Evolutionary conservation across 75 land plant genomes (phyloP), one percentile per base, ranked within the genome.

Genomic region (Cupressus sempervirens): DNA sequence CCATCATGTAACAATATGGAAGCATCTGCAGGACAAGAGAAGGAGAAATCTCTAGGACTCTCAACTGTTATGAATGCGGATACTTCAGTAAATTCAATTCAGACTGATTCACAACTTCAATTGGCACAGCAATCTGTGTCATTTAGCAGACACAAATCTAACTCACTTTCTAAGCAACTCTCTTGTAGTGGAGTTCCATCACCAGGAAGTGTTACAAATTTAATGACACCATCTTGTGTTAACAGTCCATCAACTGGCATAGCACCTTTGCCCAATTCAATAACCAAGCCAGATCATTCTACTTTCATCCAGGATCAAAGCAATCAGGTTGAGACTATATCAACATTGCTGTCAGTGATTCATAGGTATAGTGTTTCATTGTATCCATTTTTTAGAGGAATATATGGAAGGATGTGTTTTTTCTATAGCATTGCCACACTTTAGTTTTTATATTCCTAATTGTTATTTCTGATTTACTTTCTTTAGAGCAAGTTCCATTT

Each of bases 191-290:
- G 89, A 76, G 94, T 93, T 79, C 94, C 90, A 20, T 96, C 98
- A 62, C 98, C 95, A 29, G 90, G 91, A 23, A 94, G 94, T 86
- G 93, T 91, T 76, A 85, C 91, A 56, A 94, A 93, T 86, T 84
- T 91, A 68, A 94, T 84, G 84, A 86, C 84, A 84, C 89, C 90
- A 62, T 58, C 90, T 13, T 90, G 86, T 85, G 93, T 94, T 83
- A 91, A 84, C 82, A 95, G 99, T 84, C 94, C 99, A 67, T 89
- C 93, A 34, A 87, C 90, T 89, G 93, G 91, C 80, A 88, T 87
- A 3, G 85, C 92, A 45, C 82, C 91, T 56, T 56, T 88, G 38
- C 23, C 84, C 41, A 54, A 16, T 54, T 65, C 73, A 35, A 7
- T 36, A 16, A 32, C 36, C 18, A 84, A 82, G 43, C 83, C 73